Conservation (phyloP, 495 filamentous ascomycete genomes). For the Extremus antarcticus region DNA sequence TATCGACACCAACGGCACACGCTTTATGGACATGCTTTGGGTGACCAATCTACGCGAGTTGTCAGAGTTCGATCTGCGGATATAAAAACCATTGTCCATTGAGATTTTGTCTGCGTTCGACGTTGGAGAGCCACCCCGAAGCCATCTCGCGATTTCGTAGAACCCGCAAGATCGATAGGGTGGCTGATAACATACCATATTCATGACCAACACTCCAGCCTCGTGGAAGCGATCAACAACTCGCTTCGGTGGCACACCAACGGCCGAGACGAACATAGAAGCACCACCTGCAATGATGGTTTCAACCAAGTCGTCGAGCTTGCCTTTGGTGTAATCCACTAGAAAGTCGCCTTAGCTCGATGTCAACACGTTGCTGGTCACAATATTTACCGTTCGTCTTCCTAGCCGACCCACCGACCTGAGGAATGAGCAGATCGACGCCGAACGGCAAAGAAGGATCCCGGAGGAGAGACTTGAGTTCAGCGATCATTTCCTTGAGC, state of each 20-base stretch:
- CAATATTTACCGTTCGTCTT: slow-evolving; percentile 98
- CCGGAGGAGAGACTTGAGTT: slow-evolving; percentile 75
- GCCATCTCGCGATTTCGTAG: background rate
- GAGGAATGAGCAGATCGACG: slow-evolving; percentile 84
- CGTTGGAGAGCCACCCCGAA: too few relatives aligned
- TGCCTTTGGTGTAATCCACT: slow-evolving; percentile 99
- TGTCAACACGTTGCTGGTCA: too few relatives aligned
- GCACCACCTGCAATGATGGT: slow-evolving; percentile 82
- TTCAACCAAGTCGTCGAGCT: slow-evolving; percentile 76
- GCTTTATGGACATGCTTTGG: slow-evolving; percentile 94
- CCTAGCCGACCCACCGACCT: slow-evolving; percentile 81
- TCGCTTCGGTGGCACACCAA: slow-evolving; percentile 77
- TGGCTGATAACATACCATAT: slow-evolving; percentile 60
- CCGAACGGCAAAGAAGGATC: slow-evolving; percentile 96
- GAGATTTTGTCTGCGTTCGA: too few relatives aligned
- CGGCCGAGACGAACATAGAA: slow-evolving; percentile 86
- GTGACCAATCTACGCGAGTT: slow-evolving; percentile 58
- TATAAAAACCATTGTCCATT: background rate
- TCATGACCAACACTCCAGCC: slow-evolving; percentile 87
- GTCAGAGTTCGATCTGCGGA: background rate
- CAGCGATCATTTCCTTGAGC: slow-evolving; percentile 82
- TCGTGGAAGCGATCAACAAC: slow-evolving; percentile 82
- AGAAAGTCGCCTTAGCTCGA: too few relatives aligned
- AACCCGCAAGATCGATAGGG: background rate
- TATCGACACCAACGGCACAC: slow-evolving; percentile 72